These are phyloP conservation scores for Penicillium tannophilum DNA, from an alignment of 495 filamentous ascomycete genomes.

Conservation along the genomic window DNA sequence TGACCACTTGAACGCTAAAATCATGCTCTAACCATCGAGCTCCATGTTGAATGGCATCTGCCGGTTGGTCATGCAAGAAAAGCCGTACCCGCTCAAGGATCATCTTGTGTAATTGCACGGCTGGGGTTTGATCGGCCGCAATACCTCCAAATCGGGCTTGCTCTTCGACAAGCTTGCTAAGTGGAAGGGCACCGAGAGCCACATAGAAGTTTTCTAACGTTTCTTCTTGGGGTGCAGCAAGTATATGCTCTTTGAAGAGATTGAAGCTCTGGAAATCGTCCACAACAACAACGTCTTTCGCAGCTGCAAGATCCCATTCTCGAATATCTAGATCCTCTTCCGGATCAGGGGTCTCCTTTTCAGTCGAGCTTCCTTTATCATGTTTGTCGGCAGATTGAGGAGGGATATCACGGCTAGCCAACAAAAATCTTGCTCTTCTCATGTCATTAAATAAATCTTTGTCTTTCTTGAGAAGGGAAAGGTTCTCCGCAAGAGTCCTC, in stretches of 20 bases:
- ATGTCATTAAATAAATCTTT: conserved; percentile 75
- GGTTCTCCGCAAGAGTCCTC: conserved; percentile 71
- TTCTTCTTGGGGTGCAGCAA: conserved; percentile 88
- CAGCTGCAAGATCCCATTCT: conserved; percentile 71
- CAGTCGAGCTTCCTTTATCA: conserved; percentile 24
- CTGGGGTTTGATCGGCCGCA: conserved; percentile 54
- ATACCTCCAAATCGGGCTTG: conserved; percentile 49
- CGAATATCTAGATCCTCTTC: conserved; percentile 75
- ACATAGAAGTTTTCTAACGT: conserved; percentile 80
- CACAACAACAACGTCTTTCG: conserved; percentile 72
- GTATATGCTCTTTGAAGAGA: conserved; percentile 77
- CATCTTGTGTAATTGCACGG: conserved; percentile 67
- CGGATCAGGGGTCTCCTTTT: conserved; percentile 52
- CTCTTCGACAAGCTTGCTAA: conserved; percentile 51
- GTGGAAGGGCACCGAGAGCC: conserved; percentile 45
- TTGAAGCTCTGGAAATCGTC: conserved; percentile 87
- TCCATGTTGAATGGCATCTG: conserved; percentile 76
- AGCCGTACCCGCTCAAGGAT: conserved; percentile 84
- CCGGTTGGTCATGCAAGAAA: conserved; percentile 75
- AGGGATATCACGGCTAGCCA: conserved; percentile 76
- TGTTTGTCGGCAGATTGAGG: conserved; percentile 28
- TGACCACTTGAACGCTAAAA: conserved; percentile 73
- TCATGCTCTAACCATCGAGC: conserved; percentile 87
- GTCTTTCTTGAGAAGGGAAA: conserved; percentile 70
- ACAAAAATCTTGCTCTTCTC: conserved; percentile 71